Percentiles rank a stretch among this genome's conserved stretches.
phyloP scores from a whole-genome alignment of 1,139 yeast genomes.

The Williopsis jadinii region DNA sequence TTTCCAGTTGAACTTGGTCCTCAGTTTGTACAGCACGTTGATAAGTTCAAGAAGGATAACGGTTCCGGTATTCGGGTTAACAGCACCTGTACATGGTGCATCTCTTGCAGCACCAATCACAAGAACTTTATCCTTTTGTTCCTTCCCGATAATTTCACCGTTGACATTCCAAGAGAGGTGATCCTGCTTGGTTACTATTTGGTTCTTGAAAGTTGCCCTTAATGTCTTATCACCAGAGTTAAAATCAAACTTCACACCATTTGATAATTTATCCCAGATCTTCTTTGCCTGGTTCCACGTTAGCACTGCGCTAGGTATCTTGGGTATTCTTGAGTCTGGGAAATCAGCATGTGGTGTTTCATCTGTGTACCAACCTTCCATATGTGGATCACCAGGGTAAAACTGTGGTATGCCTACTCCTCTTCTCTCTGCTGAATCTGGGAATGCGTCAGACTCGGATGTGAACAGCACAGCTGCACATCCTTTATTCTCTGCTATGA shows the following conservation, averaged over 20 bases:
- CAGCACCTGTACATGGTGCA: conserved; percentile 68
- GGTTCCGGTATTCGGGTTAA: conserved; percentile 71
- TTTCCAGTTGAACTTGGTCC: conserved; percentile 63
- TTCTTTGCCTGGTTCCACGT: conserved; percentile 62
- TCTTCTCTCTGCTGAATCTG: conserved; percentile 49
- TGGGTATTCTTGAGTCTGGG: conserved; percentile 43
- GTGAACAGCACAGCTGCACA: conserved; percentile 49
- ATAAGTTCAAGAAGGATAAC: conserved; percentile 66
- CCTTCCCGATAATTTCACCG: conserved; percentile 74
- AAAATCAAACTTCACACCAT: conserved; percentile 36
- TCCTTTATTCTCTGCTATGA: conserved; percentile 43
- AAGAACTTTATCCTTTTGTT: conserved; percentile 67
- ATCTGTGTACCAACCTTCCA: conserved; percentile 69
- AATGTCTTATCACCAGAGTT: conserved; percentile 27
- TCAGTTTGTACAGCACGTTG: conserved; percentile 61
- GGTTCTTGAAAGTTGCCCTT: conserved; percentile 33
- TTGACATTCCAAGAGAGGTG: conserved; percentile 76
- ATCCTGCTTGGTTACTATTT: conserved; percentile 45
- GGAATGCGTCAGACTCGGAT: conserved; percentile 21
- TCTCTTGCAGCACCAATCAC: conserved; percentile 85
- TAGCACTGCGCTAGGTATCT: conserved; percentile 70
- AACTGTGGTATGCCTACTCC: conserved; percentile 61
- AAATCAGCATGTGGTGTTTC: conserved; percentile 27
- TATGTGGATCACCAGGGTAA: conserved; percentile 71
- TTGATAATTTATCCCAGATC: conserved; percentile 40